Evolutionary conservation across 352 stramenopile species (phyloP), one percentile per base, ranked within the genome.

Genomic region (Phytophthora chlamydospora): DNA sequence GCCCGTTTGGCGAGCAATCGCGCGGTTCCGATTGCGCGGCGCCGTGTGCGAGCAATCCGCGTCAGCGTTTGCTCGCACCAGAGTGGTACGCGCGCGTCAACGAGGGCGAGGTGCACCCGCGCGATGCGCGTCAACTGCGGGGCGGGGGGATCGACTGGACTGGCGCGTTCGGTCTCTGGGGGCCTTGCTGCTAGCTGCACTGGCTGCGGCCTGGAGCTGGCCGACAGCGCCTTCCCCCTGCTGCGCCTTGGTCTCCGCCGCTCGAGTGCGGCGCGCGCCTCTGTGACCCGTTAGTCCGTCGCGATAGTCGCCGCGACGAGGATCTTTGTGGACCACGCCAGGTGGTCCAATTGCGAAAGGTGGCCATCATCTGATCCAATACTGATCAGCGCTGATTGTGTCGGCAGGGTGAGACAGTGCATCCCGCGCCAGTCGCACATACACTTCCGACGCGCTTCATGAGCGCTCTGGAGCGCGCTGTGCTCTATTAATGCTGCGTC

Each of bases 361-460:
- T 55, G 33, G 34, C 47, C 47, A 44, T 45, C 47, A 55, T 55
- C 35, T 44, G 47, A 55, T 55, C 34, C 47, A 31, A 24, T 33
- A 55, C 47, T 55, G 19, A 55, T 55, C 49, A 55, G 13, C 33
- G 48, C 35, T 31, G 48, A 56, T 56, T 56, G 48, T 45, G 48
- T 24, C 47, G 44, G 19, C 10, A 13, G 44, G 47, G 35, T 55
- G 47, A 55, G 47, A 55, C 47, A 55, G 47, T 35, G 24, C 43
- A 49, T 31, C 43, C 43, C 9, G 12, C 40, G n/a, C 47, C 33
- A 44, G 17, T 45, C 35, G 47, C 48, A 19, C 46, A 13, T 52
- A 51, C 45, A 52, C 45, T 40, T 51, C 13, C 27, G 21, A 24
- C 21, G 1, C 21, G 21, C 1, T 24, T 3, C 21, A 11, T 32